phyloP scores from a whole-genome alignment of 1,284 basidiomycete species.

The Taiwanofungus camphoratus region DNA sequence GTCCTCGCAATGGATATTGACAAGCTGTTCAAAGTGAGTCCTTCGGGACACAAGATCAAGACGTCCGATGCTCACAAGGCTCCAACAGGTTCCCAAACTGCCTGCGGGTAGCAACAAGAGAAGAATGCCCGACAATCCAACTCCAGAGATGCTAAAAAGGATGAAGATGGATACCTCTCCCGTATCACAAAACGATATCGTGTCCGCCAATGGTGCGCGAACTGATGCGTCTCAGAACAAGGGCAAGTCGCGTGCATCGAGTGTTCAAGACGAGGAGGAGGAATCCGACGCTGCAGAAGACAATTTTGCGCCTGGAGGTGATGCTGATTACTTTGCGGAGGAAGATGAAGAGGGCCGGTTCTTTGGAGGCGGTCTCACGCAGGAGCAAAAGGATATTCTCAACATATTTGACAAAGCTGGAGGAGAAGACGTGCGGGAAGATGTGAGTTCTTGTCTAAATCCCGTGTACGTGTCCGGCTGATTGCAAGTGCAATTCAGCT shows the following conservation, averaged over 20 bases:
- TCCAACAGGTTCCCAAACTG: slow-evolving; percentile 60
- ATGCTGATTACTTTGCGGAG: slow-evolving; percentile 85
- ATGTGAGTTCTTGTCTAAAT: slow-evolving; percentile 42
- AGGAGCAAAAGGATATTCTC: slow-evolving; percentile 84
- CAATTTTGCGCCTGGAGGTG: slow-evolving; percentile 73
- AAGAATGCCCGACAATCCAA: slow-evolving; percentile 78
- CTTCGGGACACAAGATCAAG: not conserved
- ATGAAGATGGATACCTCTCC: slow-evolving; percentile 48
- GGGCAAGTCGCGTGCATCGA: slow-evolving; percentile 39
- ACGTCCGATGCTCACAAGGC: not conserved
- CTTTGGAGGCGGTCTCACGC: slow-evolving; percentile 87
- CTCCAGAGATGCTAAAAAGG: slow-evolving; percentile 76
- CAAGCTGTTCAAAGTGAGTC: slow-evolving; percentile 71
- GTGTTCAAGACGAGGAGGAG: slow-evolving; percentile 51
- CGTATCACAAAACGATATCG: slow-evolving; percentile 3
- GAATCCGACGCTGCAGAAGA: slow-evolving; percentile 39
- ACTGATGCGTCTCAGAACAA: slow-evolving; percentile 17
- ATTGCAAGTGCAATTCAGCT: slow-evolving; percentile 42
- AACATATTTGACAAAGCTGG: slow-evolving; percentile 82
- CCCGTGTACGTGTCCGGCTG: slow-evolving; percentile 12
- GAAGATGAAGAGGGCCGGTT: slow-evolving; percentile 92
- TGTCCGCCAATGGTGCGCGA: slow-evolving; percentile 4
- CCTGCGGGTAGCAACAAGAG: slow-evolving; percentile 64
- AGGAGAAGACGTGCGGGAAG: slow-evolving; percentile 56
- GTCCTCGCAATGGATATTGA: slow-evolving; percentile 78